Conservation (phyloP, 495 filamentous ascomycete species). For the Amorphotheca resinae region DNA sequence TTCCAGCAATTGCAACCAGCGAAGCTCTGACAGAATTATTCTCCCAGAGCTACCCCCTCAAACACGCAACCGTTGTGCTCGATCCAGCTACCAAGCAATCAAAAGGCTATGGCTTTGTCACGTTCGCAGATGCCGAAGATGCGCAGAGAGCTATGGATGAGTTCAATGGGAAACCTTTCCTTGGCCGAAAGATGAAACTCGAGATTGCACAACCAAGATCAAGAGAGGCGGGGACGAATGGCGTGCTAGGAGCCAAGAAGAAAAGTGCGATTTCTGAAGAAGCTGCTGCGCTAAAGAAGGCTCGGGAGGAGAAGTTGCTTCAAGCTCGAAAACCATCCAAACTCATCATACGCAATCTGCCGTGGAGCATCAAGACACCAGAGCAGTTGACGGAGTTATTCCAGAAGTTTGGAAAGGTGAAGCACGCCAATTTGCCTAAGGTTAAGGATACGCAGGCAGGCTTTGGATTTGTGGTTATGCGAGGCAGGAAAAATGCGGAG, state of each 20-base stretch:
- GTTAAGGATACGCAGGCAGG: conserved; percentile 56
- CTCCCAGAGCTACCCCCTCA: conserved; percentile 85
- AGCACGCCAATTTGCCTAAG: conserved; percentile 67
- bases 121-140: conserved; percentile 87
- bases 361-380: conserved; percentile 84
- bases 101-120: conserved; percentile 92
- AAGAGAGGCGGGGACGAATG: conserved; percentile 36
- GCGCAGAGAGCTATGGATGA: conserved; percentile 65
- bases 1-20: conserved; percentile 65
- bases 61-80: conserved; percentile 78
- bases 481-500: conserved; percentile 83
- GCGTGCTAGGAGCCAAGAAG: conserved; percentile 30
- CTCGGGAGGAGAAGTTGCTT: conserved; percentile 39
- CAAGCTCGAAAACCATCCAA: conserved; percentile 55
- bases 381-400: conserved; percentile 71
- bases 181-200: conserved; percentile 69
- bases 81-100: conserved; percentile 73
- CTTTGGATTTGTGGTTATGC: conserved; percentile 85
- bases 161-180: conserved; percentile 58
- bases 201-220: conserved; percentile 81
- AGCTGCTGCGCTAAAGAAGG: conserved; percentile 39
- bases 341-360: conserved; percentile 88
- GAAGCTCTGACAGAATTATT: conserved; percentile 77
- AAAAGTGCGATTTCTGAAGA: conserved; percentile 36
- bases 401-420: conserved; percentile 78